These are phyloP conservation scores for Leccinum incarnatum DNA, from an alignment of 768 basidiomycete genomes.

Conservation along the genomic window DNA sequence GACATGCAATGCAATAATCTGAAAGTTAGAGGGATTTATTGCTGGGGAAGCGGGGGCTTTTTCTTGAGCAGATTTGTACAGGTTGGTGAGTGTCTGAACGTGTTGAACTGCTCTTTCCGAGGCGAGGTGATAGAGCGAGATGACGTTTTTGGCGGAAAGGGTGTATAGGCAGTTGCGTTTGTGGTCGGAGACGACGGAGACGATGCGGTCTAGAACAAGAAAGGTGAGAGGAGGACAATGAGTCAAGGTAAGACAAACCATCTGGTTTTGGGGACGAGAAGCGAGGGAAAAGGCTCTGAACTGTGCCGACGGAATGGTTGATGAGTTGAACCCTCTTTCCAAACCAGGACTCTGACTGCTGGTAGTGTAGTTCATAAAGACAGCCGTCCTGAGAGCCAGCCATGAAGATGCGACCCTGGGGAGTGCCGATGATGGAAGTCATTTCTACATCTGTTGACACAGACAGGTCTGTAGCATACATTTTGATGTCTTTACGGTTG, in stretches of 20 bases:
- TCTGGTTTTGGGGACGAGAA: conserved; percentile 61
- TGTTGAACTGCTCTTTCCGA: conserved; percentile 68
- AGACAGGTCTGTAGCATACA: conserved; percentile 87
- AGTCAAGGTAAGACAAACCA: conserved; percentile 45
- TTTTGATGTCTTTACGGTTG: conserved; percentile 69
- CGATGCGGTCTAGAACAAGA: conserved; percentile 59
- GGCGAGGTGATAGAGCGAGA: conserved; percentile 63
- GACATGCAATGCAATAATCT: conserved; percentile 67
- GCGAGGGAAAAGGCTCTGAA: conserved; percentile 77
- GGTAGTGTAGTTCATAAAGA: conserved; percentile 91
- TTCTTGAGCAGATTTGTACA: conserved; percentile 76
- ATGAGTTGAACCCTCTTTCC: conserved; percentile 79
- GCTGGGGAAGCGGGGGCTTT: conserved; percentile 77
- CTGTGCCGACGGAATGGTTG: conserved; percentile 80
- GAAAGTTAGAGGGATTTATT: conserved; percentile 66
- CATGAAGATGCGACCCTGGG: conserved; percentile 90
- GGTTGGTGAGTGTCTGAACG: conserved; percentile 69
- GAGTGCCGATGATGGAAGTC: conserved; percentile 76
- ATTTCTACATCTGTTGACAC: conserved; percentile 81
- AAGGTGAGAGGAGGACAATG: conserved; percentile 1
- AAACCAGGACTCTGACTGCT: conserved; percentile 90
- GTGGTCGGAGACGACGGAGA: conserved; percentile 62
- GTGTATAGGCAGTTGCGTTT: conserved; percentile 76
- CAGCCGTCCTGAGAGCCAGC: conserved; percentile 80
- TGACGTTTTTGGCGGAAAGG: conserved; percentile 59